Evolutionary conservation across 1,284 basidiomycete species (phyloP).

Genomic region (Heliocybe sulcata): DNA sequence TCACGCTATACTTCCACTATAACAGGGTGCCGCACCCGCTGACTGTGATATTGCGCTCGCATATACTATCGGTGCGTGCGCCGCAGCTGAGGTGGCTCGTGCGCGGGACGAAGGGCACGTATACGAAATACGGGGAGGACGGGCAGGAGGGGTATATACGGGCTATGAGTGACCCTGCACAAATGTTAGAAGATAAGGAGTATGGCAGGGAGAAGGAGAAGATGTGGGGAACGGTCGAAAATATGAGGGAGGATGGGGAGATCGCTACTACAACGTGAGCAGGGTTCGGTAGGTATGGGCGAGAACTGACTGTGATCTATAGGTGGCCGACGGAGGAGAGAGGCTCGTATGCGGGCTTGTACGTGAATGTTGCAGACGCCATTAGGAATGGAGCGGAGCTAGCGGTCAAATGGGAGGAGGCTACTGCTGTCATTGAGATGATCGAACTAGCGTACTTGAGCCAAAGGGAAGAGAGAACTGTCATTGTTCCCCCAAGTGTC

Average conservation of each 20-base stretch:
- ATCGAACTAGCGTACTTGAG: conserved; percentile 66
- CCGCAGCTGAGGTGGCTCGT: not conserved
- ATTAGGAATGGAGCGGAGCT: conserved; percentile 48
- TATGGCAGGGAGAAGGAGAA: conserved; percentile 45
- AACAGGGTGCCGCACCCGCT: not conserved
- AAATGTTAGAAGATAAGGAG: not conserved
- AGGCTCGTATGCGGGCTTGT: conserved; percentile 55
- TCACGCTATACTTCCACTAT: not conserved
- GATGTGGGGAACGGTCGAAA: conserved; percentile 55
- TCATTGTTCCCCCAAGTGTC: conserved; percentile 23
- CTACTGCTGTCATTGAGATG: conserved; percentile 65
- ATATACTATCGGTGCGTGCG: not conserved
- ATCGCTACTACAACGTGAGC: conserved; percentile 43
- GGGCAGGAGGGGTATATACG: not conserved
- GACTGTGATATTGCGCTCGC: not conserved
- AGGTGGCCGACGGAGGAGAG: conserved; percentile 59
- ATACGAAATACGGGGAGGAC: not conserved
- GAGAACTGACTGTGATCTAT: no score
- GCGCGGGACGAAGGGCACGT: not conserved
- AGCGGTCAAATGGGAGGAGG: conserved; percentile 65
- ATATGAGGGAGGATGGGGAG: conserved; percentile 36
- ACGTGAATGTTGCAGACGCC: conserved; percentile 55
- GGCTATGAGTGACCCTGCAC: not conserved
- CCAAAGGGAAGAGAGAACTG: conserved; percentile 47
- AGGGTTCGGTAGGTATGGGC: no score